These are phyloP conservation scores for Pseudozyma sp. DNA, from an alignment of 1,284 basidiomycete species.

Conservation along the genomic window DNA sequence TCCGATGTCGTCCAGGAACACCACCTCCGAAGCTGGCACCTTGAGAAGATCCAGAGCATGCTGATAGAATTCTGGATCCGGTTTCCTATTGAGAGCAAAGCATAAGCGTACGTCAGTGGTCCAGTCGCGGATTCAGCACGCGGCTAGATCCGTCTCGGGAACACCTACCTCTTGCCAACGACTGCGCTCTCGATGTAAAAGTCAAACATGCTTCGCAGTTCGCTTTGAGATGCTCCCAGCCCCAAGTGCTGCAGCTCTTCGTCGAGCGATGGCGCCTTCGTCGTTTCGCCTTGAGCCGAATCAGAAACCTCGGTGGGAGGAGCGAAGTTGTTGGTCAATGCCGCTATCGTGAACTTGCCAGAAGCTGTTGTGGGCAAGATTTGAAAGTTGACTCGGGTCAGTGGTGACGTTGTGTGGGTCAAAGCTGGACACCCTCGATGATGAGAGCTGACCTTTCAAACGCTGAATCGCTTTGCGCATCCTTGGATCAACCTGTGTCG, in stretches of 20 bases:
- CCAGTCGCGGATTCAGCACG: neutral
- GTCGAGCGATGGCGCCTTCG: constrained; percentile 40
- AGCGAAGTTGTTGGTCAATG: constrained; percentile 69
- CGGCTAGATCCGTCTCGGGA: neutral
- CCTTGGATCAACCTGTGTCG: constrained; percentile 55
- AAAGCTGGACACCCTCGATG: no score
- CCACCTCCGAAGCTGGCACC: constrained; percentile 59
- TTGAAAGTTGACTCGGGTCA: neutral
- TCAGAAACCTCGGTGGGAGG: constrained; percentile 51
- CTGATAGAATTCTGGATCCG: constrained; percentile 68
- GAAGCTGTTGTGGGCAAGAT: constrained; percentile 44
- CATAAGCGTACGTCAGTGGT: neutral
- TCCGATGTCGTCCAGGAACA: constrained; percentile 70
- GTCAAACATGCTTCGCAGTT: constrained; percentile 65
- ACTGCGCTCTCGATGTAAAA: constrained; percentile 68
- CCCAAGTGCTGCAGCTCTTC: constrained; percentile 61
- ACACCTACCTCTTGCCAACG: constrained; percentile 64
- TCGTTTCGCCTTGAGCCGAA: constrained; percentile 3
- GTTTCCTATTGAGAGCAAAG: constrained; percentile 61
- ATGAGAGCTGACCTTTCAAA: constrained; percentile 25
- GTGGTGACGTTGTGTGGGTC: neutral
- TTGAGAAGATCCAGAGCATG: constrained; percentile 64
- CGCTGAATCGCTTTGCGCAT: constrained; percentile 61
- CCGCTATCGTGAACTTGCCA: constrained; percentile 64
- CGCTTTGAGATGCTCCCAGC: constrained; percentile 30